Base-by-base conservation (phyloP, 495 filamentous ascomycete species). In the Penicillium nucicola region DNA sequence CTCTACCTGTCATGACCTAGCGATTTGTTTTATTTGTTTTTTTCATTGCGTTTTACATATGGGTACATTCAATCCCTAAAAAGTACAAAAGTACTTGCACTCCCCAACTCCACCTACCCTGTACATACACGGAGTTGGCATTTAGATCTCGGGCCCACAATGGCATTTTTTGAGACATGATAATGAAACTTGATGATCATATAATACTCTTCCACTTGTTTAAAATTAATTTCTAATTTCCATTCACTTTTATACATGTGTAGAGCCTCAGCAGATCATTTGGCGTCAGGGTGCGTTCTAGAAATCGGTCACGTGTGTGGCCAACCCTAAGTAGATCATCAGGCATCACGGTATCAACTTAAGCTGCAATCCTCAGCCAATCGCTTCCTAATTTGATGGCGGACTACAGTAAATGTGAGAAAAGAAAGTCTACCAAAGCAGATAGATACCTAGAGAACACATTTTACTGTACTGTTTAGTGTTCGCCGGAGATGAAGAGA, bases 181-280 rank as follows among this genome's bases (percentile, higher is more conserved):
- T 63, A 55, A 63, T 63, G 57, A 63, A 38, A 40, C 37, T 28
- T 43, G 37, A 57, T 45, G 28, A 48, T 54, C 52, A 47, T 50
- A 12, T 12, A 49, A 23, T 25, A n/a, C n/a, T 20, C 37, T 51
- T 45, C 39, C n/a, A 42, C 18, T 19, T 35, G 19, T 13, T 28
- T 15, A 42, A 19, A 55, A 19, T 48, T 17, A 25, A 31, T 11
- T 23, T n/a, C 15, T 13, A 9, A 19, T 19, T 41, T 42, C 3
- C 4, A 28, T 37, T 17, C 6, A 18, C 28, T n/a, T 44, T 9
- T 19, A 37, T 25, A 1, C 25, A 1, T 22, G 11, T 34, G 3
- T 23, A 12, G 13, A 38, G 11, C 2, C 7, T 35, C 11, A 13
- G 38, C 17, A 19, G 10, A 4, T n/a, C n/a, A 15, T 50, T 23